Evolutionary conservation across 108 stramenopile genomes (phyloP).

Genomic region (Cyclotella cryptica): DNA sequence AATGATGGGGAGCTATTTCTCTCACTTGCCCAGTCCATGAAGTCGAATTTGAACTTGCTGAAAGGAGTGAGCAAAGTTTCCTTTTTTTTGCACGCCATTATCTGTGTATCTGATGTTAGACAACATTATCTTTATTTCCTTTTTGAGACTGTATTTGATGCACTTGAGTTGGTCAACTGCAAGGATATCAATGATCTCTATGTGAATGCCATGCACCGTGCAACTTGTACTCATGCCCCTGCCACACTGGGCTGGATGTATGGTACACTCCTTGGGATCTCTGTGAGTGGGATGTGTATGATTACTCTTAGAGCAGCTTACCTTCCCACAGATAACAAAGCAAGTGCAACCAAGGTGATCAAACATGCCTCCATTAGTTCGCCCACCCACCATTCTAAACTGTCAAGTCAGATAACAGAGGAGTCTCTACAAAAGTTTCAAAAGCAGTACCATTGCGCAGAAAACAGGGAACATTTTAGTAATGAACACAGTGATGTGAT

Average conservation of each 20-base stretch:
- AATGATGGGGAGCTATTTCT: slow-evolving; percentile 11
- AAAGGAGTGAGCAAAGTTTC: neutral
- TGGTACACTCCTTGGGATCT: slow-evolving; percentile 23
- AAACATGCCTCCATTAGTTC: neutral
- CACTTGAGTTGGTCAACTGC: slow-evolving; percentile 16
- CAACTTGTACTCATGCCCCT: slow-evolving; percentile 22
- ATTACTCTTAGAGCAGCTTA: slow-evolving; percentile 29
- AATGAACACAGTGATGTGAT: neutral
- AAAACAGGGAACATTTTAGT: neutral
- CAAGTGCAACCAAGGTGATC: neutral
- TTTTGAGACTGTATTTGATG: slow-evolving; percentile 4
- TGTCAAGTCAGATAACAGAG: neutral
- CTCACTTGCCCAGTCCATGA: slow-evolving; percentile 16
- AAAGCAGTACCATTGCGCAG: neutral
- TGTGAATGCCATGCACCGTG: slow-evolving; percentile 24
- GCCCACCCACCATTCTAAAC: neutral
- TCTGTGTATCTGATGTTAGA: neutral
- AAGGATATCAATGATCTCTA: slow-evolving; percentile 31
- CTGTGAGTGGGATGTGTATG: slow-evolving; percentile 26
- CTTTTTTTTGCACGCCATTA: neutral
- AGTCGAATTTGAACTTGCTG: slow-evolving; percentile 8
- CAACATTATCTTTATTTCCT: neutral
- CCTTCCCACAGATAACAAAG: neutral
- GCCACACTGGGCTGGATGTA: slow-evolving; percentile 25
- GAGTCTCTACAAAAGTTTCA: neutral